Percentiles rank a stretch among this genome's conserved stretches.
Evolutionary conservation across 148 eudicot species (phyloP).

Genomic region (Amaranthus hypochondriacus): DNA sequence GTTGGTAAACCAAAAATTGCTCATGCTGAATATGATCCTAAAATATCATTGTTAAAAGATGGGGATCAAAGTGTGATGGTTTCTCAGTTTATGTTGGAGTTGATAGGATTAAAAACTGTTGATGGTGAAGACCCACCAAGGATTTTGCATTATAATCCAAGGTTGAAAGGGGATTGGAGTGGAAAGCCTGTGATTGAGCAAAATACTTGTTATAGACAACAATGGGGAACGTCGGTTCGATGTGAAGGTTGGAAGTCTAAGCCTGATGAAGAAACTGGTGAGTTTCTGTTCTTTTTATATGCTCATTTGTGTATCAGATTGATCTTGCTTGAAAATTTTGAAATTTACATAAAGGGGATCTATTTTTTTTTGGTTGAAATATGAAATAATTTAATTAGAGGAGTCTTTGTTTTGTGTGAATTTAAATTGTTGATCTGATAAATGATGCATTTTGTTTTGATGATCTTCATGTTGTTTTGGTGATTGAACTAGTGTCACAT

Average conservation of each 20-base stretch:
- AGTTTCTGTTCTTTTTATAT: slow-evolving; percentile 20
- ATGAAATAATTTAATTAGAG: slow-evolving; percentile 1
- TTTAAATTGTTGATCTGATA: slow-evolving; percentile 13
- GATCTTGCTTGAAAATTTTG: slow-evolving; percentile 10
- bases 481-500: not conserved
- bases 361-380: not conserved
- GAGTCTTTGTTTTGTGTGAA: slow-evolving; percentile 2
- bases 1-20: slow-evolving; percentile 74
- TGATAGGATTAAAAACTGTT: slow-evolving; percentile 83
- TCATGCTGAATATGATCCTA: slow-evolving; percentile 64
- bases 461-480: not conserved
- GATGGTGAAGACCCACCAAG: slow-evolving; percentile 98
- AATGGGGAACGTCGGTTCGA: slow-evolving; percentile 79
- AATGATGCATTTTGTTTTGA: not conserved
- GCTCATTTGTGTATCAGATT: not conserved
- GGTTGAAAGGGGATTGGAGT: slow-evolving; percentile 95
- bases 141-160: slow-evolving; percentile 81
- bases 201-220: slow-evolving; percentile 90
- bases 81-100: slow-evolving; percentile 89
- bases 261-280: slow-evolving; percentile 80
- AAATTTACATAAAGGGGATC: not conserved
- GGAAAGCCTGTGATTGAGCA: slow-evolving; percentile 94
- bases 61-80: slow-evolving; percentile 71
- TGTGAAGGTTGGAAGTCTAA: slow-evolving; percentile 87
- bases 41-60: slow-evolving; percentile 66